phyloP scores from a whole-genome alignment of 2,329 filamentous ascomycete genomes.

The Alternaria panax region DNA sequence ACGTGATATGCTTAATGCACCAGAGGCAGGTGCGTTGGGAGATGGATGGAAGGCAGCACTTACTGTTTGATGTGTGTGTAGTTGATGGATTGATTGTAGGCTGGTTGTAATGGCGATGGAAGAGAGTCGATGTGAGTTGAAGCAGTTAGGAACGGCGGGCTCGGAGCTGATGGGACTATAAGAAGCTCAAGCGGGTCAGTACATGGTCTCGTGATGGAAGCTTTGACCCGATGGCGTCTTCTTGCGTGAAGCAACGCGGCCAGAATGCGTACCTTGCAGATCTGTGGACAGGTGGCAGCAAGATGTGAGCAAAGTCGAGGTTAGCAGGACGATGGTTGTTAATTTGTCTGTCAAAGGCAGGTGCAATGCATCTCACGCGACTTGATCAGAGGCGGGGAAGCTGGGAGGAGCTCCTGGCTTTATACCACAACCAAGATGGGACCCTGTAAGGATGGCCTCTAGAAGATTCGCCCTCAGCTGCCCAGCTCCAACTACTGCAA shows the following conservation, averaged over 20 bases:
- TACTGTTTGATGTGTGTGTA: conserved; percentile 40
- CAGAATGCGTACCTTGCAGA: conserved; percentile 39
- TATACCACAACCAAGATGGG: conserved; percentile 14
- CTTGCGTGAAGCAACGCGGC: conserved; percentile 27
- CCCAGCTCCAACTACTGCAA: conserved; percentile 9
- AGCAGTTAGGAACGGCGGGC: conserved; percentile 40
- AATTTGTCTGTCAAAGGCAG: conserved; percentile 24
- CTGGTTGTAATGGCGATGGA: conserved; percentile 17
- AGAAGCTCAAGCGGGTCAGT: conserved; percentile 40
- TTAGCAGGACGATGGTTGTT: conserved; percentile 12
- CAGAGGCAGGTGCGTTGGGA: background rate
- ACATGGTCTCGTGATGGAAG: conserved; percentile 45
- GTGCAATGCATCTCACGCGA: conserved; percentile 19
- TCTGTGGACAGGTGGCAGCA: conserved; percentile 12
- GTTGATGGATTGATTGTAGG: conserved; percentile 16
- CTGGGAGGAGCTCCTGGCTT: conserved; percentile 19
- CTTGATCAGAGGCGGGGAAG: conserved; percentile 27
- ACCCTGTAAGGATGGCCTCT: conserved; percentile 15
- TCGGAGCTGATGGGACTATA: conserved; percentile 25
- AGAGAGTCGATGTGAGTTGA: conserved; percentile 27
- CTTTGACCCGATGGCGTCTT: conserved; percentile 39
- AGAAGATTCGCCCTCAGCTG: conserved; percentile 16
- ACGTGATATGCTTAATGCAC: conserved; percentile 12
- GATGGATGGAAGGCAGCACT: conserved; percentile 20
- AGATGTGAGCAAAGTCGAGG: conserved; percentile 7